Evolutionary conservation across 2,329 filamentous ascomycete species (phyloP), one percentile per base, ranked within the genome.

Genomic region (Penicillium sp.): DNA sequence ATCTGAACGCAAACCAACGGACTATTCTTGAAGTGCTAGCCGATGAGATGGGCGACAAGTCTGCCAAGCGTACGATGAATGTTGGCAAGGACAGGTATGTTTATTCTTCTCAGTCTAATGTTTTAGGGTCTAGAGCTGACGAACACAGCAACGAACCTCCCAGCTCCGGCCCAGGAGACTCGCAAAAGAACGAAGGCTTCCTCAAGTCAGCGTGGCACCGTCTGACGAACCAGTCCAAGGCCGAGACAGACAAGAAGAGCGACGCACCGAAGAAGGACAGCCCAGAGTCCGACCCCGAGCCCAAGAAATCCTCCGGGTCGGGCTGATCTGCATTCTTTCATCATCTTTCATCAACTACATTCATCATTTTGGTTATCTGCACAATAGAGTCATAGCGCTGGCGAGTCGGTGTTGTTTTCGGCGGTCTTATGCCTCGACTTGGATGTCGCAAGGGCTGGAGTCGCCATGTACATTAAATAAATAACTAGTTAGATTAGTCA

Each of bases 1-100:
- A 93, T 67, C 80, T 99, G 62, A 91, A 83, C 55, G 83, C 88
- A 47, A 97, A 96, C 76, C 92, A 99, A 78, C 83, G 94, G 54
- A 95, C 90, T 0, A 89, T 99, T 58, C 77, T 96, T 46, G 94
- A 99, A 77, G 93, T 97, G 84, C 83, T 99, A 62, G 94, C 94
- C 6, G 92, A 99, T 66, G 94, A 99, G 77, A 88, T 99, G 85
- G 87, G 84, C 40, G 94, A 99, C 74, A 91, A 92, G 78, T 90
- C 84, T 26, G 94, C 94, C 33, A 94, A 90, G 77, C 83, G 94
- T 47, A 84, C 96, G 56, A 97, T 99, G 91, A 93, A 95, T 68
- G 78, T 96, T 40, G 75, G 73, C 54, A 78, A 77, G 67, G 79
- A 80, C 57, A 79, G 73, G 83, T 85, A 75, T 77, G 81, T 71